Evolutionary conservation across 2,329 filamentous ascomycete species (phyloP).

Genomic region (Colletotrichum musicola): DNA sequence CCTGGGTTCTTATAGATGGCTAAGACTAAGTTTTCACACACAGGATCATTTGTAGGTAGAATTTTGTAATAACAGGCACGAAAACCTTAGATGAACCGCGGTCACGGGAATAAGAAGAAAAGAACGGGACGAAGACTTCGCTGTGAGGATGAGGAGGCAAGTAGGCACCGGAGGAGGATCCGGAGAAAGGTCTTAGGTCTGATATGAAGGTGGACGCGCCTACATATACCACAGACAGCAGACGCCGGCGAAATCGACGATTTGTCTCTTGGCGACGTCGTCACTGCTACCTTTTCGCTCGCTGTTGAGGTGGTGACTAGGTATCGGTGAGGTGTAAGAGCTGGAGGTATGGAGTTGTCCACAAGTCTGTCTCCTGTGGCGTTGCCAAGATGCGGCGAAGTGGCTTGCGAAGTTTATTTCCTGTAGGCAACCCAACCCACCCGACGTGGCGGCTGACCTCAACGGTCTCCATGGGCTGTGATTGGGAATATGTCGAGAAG

Average conservation of each 20-base stretch:
- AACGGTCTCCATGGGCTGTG: neutral
- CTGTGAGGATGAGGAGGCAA: constrained; percentile 21
- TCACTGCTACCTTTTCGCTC: too few relatives aligned
- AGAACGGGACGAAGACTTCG: constrained; percentile 18
- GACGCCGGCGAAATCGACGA: neutral
- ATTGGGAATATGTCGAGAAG: too few relatives aligned
- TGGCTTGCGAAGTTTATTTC: constrained; percentile 34
- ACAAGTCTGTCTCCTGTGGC: neutral
- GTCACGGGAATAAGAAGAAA: neutral
- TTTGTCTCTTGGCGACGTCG: neutral
- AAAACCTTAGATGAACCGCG: constrained; percentile 12
- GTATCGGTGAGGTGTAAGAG: too few relatives aligned
- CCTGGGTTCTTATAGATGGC: too few relatives aligned
- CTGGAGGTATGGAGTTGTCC: too few relatives aligned
- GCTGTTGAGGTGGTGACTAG: too few relatives aligned
- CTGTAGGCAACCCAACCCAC: constrained; percentile 8
- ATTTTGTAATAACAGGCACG: too few relatives aligned
- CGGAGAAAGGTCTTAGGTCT: neutral
- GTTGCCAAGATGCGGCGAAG: constrained; percentile 35
- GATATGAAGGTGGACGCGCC: neutral
- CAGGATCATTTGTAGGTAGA: too few relatives aligned
- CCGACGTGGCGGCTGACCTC: neutral
- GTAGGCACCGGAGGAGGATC: constrained; percentile 24
- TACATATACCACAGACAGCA: too few relatives aligned
- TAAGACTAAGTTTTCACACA: too few relatives aligned